Percentiles rank a stretch among this genome's conserved stretches.
phyloP scores from a whole-genome alignment of 2,329 filamentous ascomycete species.

The Penicillium brasilianum region DNA sequence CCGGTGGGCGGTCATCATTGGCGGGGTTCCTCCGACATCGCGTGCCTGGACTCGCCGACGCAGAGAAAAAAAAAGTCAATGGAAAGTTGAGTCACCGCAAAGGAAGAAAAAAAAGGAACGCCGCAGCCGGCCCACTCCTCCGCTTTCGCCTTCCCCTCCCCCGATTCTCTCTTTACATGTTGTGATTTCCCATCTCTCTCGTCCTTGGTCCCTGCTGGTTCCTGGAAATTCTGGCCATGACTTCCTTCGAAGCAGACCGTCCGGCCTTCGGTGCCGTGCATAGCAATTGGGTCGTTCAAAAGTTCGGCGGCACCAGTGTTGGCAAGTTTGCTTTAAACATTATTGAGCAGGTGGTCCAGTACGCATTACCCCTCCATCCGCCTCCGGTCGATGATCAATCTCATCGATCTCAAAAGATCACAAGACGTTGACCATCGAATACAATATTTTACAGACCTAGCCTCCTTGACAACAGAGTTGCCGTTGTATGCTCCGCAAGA shows the following conservation, averaged over 20 bases:
- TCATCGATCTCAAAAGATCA: slow-evolving; percentile 1
- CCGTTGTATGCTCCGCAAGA: slow-evolving; percentile 92
- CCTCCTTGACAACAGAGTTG: slow-evolving; percentile 73
- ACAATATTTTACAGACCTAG: slow-evolving; percentile 54
- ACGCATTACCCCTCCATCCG: slow-evolving; percentile 32
- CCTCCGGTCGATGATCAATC: slow-evolving; percentile 9
- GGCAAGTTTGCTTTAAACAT: slow-evolving; percentile 88
- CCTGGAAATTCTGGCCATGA: slow-evolving; percentile 20
- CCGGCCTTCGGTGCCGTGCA: slow-evolving; percentile 23
- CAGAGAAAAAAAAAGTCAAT: slow-evolving; percentile 21
- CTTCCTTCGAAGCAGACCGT: slow-evolving; percentile 18
- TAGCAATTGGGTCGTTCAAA: slow-evolving; percentile 81
- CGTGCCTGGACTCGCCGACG: slow-evolving; percentile 9
- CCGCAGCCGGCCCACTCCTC: slow-evolving; percentile 30
- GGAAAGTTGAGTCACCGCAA: slow-evolving; percentile 19
- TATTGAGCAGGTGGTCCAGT: slow-evolving; percentile 72
- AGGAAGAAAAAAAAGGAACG: slow-evolving; percentile 9
- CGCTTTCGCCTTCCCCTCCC: slow-evolving; percentile 29
- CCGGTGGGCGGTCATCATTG: slow-evolving; percentile 7
- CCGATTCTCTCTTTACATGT: slow-evolving; percentile 23
- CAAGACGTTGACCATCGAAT: slow-evolving; percentile 4
- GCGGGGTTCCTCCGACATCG: slow-evolving; percentile 30
- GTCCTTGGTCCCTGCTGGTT: slow-evolving; percentile 5
- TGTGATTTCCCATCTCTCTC: slow-evolving; percentile 19
- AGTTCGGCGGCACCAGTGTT: slow-evolving; percentile 93